Evolutionary conservation across 2,329 filamentous ascomycete species (phyloP).

Genomic region (Aquanectria penicillioides): DNA sequence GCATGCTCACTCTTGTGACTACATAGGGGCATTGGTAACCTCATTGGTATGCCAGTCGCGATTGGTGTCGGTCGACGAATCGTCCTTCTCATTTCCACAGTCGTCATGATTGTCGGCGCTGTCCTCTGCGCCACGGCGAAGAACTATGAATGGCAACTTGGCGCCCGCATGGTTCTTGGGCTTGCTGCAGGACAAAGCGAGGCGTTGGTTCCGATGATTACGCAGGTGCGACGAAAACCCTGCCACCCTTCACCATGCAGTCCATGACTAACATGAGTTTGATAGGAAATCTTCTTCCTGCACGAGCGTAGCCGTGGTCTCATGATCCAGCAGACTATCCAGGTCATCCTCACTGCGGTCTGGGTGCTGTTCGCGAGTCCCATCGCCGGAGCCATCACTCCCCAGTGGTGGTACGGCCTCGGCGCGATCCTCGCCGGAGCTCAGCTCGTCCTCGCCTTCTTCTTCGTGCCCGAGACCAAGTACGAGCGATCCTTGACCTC

Average conservation of each 20-base stretch:
- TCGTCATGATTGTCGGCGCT: constrained; percentile 33
- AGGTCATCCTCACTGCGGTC: constrained; percentile 29
- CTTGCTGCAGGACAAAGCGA: constrained; percentile 35
- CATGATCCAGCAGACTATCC: constrained; percentile 36
- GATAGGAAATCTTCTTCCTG: constrained; percentile 35
- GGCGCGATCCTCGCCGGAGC: constrained; percentile 10
- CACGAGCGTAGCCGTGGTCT: constrained; percentile 32
- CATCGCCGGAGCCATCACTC: constrained; percentile 20
- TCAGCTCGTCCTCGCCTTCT: constrained; percentile 15
- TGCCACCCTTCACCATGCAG: too few species aligned
- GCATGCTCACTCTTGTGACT: too few species aligned
- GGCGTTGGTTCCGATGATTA: constrained; percentile 22
- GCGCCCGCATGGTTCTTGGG: constrained; percentile 26
- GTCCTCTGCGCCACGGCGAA: constrained; percentile 29
- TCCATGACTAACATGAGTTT: neutral
- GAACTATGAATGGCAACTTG: constrained; percentile 37
- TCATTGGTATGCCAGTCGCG: constrained; percentile 35
- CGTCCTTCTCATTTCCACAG: constrained; percentile 32
- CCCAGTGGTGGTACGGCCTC: constrained; percentile 22
- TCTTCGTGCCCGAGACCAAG: constrained; percentile 19
- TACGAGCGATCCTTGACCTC: constrained; percentile 9
- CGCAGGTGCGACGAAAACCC: constrained; percentile 3
- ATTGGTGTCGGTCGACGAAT: constrained; percentile 35
- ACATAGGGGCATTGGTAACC: constrained; percentile 32
- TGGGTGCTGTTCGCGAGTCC: constrained; percentile 21